Evolutionary conservation across 768 basidiomycete genomes (phyloP), one percentile per base, ranked within the genome.

Genomic region (Pulveroboletus ravenelii): DNA sequence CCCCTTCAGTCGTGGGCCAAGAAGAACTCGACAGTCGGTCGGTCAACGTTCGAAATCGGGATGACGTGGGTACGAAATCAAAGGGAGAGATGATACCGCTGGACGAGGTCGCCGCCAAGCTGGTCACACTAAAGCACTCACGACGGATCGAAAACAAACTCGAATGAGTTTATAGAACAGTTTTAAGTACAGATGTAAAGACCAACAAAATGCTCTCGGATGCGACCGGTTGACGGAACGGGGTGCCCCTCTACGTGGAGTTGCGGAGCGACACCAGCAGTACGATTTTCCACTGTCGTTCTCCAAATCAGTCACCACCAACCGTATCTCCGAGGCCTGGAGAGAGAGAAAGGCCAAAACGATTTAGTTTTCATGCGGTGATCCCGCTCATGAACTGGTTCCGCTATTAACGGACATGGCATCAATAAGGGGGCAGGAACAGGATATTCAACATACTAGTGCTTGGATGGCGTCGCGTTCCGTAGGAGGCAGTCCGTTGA

Each of bases 1-100:
- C 32, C 48, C 15, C 25, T 31, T 14, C 59, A 96, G 95, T 98
- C 52, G 95, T 98, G 48, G 96, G 96, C 27, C 86, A 94, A 62
- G 89, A 93, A 57, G 96, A 99, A 70, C 72, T 91, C 48, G 86
- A 92, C 52, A 74, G 78, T 39, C 79, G 79, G 37, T 90, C 95
- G 6, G 96, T 98, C 56, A 98, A 99, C 63, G 84, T 98, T 15
- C 83, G 95, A 52, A 98, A 97, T 69, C 84, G 96, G 32, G 95
- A 98, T 67, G 93, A 97, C 59, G 80, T 87, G 31, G 92, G 89
- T 18, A 86, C 79, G 48, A 95, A 97, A 69, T 77, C 84, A 3
- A 82, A 85, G 67, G 81, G 82, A 9, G 84, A 89, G 69, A 86
- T 84, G 66, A 73, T 84, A 41, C 75, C 85, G 10, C 69, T 97